Conservation (phyloP, 169 alveolate genomes). For the Eimeria mitis region DNA sequence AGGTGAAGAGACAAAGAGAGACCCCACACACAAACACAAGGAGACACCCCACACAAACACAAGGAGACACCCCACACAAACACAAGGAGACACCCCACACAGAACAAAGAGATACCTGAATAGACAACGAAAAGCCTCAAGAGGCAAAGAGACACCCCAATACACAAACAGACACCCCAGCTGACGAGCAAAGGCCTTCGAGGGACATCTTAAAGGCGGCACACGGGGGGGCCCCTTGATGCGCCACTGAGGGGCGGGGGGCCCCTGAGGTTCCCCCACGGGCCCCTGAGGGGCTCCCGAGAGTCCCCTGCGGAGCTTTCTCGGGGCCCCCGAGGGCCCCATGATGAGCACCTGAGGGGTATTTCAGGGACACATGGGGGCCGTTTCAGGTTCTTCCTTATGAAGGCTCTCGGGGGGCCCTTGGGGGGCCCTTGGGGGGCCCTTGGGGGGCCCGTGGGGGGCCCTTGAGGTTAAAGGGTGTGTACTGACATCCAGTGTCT, state of each 20-base stretch:
- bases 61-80: too few species aligned
- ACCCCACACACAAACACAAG: too few species aligned
- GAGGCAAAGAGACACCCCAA: too few species aligned
- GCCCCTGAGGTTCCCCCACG: background rate
- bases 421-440: background rate
- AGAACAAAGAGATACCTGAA: too few species aligned
- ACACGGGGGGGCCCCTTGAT: background rate
- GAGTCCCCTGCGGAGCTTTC: background rate
- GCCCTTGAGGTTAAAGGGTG: background rate
- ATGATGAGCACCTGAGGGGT: background rate
- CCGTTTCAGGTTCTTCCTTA: too few species aligned
- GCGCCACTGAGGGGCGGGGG: background rate
- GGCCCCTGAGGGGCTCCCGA: background rate
- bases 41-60: too few species aligned
- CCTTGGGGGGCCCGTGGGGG: background rate
- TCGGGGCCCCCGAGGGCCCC: background rate
- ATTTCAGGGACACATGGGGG: background rate
- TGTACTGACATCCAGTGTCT: background rate
- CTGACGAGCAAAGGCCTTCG: too few species aligned
- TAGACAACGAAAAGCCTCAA: too few species aligned
- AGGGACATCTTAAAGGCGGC: too few species aligned
- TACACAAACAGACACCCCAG: too few species aligned
- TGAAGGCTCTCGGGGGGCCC: background rate
- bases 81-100: too few species aligned
- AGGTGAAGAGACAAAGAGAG: background rate